Evolutionary conservation across 2,329 filamentous ascomycete genomes (phyloP).

Genomic region (Talaromyces piceae): DNA sequence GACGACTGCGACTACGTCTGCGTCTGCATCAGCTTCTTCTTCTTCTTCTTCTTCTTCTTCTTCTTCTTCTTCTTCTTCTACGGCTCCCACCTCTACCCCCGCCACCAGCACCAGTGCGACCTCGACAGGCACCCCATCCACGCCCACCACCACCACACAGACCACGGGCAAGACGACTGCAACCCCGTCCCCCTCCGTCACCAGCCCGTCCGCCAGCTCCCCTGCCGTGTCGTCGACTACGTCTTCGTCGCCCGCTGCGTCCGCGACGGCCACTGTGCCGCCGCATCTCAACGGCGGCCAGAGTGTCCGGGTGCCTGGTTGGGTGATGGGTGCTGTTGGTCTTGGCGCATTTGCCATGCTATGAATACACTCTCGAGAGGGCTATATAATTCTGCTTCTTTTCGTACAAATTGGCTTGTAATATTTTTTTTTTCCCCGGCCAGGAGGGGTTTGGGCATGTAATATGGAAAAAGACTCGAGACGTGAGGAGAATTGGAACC

Average conservation of each 20-base stretch:
- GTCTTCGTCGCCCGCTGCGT: conserved; percentile 13
- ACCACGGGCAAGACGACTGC: not conserved
- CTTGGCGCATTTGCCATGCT: conserved; percentile 28
- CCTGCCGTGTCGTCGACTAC: conserved; percentile 12
- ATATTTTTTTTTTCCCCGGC: not conserved
- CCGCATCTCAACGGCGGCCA: conserved; percentile 25
- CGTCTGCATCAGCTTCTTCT: conserved; percentile 11
- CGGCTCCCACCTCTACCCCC: conserved; percentile 5
- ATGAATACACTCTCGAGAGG: too few species aligned
- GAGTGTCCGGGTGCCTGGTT: conserved; percentile 27
- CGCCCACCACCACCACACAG: not conserved
- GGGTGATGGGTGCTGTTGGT: conserved; percentile 29
- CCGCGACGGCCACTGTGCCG: conserved; percentile 19
- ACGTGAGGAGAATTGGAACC: too few species aligned
- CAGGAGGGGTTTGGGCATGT: not conserved
- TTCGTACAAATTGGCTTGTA: not conserved
- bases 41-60: too few species aligned
- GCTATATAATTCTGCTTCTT: too few species aligned
- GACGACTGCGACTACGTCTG: conserved; percentile 7
- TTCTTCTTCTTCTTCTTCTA: conserved; percentile 12
- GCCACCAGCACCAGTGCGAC: conserved; percentile 3
- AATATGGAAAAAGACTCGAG: too few species aligned
- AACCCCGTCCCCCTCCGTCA: not conserved
- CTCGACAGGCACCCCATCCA: not conserved
- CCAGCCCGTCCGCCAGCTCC: conserved; percentile 11